Conservation (phyloP, 164 flowering plant genomes). For the Vitis amurensis region DNA sequence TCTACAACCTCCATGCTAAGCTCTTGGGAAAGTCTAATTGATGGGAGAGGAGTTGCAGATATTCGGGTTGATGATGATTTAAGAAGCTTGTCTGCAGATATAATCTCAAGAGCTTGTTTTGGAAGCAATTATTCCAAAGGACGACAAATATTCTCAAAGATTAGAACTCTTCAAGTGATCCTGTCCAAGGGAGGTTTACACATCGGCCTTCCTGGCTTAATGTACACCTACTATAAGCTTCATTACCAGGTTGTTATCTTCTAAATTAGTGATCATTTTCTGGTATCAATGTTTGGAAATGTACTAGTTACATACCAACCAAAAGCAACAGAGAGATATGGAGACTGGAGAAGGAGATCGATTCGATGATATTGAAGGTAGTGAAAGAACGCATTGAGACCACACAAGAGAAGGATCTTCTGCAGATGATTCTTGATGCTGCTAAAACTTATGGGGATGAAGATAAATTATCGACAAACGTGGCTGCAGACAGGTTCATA, state of each 20-base stretch:
- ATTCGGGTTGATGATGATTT: constrained; percentile 28
- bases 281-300: background rate
- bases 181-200: constrained; percentile 15
- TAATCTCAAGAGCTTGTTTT: constrained; percentile 39
- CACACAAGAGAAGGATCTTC: constrained; percentile 34
- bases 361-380: constrained; percentile 29
- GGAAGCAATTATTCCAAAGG: constrained; percentile 33
- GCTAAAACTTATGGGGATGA: constrained; percentile 23
- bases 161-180: constrained; percentile 19
- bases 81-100: constrained; percentile 33
- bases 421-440: constrained; percentile 48
- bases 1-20: constrained; percentile 21
- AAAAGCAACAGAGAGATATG: constrained; percentile 34
- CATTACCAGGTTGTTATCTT: too few species aligned
- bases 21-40: constrained; percentile 31
- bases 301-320: constrained; percentile 31
- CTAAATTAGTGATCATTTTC: background rate
- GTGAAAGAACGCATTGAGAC: constrained; percentile 28
- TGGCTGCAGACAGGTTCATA: constrained; percentile 32
- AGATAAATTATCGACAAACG: background rate
- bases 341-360: constrained; percentile 44
- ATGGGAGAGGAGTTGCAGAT: constrained; percentile 25
- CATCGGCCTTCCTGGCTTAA: constrained; percentile 24
- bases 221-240: constrained; percentile 7
- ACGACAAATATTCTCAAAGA: constrained; percentile 28